Base-by-base conservation (phyloP, 1,284 basidiomycete genomes). In the Vanrija humicola region DNA sequence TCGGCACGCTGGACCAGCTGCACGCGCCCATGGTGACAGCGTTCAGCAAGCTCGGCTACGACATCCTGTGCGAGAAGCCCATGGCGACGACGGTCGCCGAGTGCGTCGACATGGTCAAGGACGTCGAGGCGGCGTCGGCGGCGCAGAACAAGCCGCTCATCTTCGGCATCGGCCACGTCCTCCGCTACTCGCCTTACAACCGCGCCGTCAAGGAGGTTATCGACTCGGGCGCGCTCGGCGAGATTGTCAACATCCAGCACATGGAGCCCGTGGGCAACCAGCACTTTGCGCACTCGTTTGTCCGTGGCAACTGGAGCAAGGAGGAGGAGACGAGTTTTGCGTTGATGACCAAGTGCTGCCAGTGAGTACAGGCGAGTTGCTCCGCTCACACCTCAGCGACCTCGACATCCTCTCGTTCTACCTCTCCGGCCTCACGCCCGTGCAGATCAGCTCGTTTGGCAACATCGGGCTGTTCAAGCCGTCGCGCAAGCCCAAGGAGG, bases 21-120 rank as follows among this genome's bases (percentile, higher is more conserved):
- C 89, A 92, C 67, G 79, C 82, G 34, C 84, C 87, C 60, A 84
- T 89, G 12, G 83, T 86, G 0, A 66, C 82, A 7, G 87, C 85
- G 0, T 91, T 90, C 73, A 84, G 85, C 1, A 80, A 79, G 52
- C 87, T 88, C 66, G 88, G 89, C 1, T 92, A 91, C 69, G 84
- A 90, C 67, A 88, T 93, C 54, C 79, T 93, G 26, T 90, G 89
- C 70, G 89, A 93, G 80, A 93, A 92, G 71, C 90, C 89, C 0
- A 89, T 93, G 87, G 88, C 89, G 1, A 90, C 88, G 2, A 82
- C 72, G 51, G 67, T 88, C 39, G 78, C 81, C 48, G 88, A 89
- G 59, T 88, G 89, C 59, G 73, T 91, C 49, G 79, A 77, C 68
- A 91, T 92, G 79, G 84, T 88, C 58, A 78, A 79, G 44, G 86